phyloP scores from a whole-genome alignment of 1,284 basidiomycete genomes.

The Ceratobasidium sp. region DNA sequence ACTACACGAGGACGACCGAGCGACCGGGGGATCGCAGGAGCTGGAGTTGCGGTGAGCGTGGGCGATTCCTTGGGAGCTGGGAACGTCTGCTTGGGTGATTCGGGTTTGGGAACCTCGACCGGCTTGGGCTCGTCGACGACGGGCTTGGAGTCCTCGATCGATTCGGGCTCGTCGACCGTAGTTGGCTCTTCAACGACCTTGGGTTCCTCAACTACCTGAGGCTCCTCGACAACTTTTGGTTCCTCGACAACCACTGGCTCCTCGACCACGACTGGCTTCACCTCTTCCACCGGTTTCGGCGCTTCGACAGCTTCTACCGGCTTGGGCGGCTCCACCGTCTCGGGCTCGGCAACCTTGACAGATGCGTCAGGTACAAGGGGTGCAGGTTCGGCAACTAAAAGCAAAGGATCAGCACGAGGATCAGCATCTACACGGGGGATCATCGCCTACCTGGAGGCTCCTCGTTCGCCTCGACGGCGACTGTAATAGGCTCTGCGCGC shows the following conservation, averaged over 20 bases:
- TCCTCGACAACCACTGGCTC: neutral
- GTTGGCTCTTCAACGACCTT: slow-evolving; percentile 8
- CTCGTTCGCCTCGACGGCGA: neutral
- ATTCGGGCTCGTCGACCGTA: no score
- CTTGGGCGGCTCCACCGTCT: slow-evolving; percentile 3
- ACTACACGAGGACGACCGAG: slow-evolving; percentile 29
- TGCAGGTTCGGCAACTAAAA: neutral
- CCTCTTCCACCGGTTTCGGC: neutral
- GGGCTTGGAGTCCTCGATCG: neutral
- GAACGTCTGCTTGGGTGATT: neutral
- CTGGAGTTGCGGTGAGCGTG: neutral
- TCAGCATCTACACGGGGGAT: neutral
- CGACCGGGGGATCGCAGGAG: slow-evolving; percentile 5
- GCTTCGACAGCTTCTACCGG: neutral
- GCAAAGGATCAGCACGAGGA: neutral
- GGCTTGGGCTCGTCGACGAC: neutral
- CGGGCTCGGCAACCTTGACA: neutral
- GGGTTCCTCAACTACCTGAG: neutral
- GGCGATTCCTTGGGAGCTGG: neutral
- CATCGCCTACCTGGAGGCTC: neutral
- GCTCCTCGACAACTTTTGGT: neutral
- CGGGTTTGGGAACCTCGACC: slow-evolving; percentile 4
- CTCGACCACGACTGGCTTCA: neutral
- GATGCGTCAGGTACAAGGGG: neutral
- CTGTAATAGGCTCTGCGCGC: neutral